Conservation (phyloP, 1,284 basidiomycete genomes). For the Pseudozyma hubeiensis region DNA sequence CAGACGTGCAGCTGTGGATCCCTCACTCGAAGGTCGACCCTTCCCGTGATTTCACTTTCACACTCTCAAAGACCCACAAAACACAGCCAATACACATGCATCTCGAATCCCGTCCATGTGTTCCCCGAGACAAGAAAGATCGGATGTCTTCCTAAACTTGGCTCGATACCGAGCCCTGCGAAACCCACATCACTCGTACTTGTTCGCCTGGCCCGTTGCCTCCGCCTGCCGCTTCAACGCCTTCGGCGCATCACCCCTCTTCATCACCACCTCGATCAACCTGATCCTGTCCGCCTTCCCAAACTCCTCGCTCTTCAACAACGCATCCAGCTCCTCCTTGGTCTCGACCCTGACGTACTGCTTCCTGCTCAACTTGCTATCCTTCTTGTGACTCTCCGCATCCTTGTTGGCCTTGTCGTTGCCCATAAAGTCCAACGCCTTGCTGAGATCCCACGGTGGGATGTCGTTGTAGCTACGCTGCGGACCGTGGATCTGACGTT, state of each 20-base stretch:
- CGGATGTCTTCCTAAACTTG: not conserved
- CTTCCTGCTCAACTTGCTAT: slow-evolving; percentile 72
- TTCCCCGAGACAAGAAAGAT: not conserved
- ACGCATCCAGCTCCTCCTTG: slow-evolving; percentile 75
- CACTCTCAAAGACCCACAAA: too few species aligned
- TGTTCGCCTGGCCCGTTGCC: slow-evolving; percentile 66
- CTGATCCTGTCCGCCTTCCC: slow-evolving; percentile 76
- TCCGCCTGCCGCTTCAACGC: slow-evolving; percentile 74
- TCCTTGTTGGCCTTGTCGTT: slow-evolving; percentile 2
- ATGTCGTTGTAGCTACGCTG: slow-evolving; percentile 68
- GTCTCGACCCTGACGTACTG: slow-evolving; percentile 77
- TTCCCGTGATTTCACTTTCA: too few species aligned
- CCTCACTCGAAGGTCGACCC: too few species aligned
- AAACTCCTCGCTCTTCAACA: slow-evolving; percentile 76
- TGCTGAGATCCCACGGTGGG: slow-evolving; percentile 47
- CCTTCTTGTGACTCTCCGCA: slow-evolving; percentile 67
- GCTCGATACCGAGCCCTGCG: too few species aligned
- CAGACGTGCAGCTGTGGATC: too few species aligned
- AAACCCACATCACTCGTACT: slow-evolving; percentile 26
- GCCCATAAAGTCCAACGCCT: slow-evolving; percentile 59
- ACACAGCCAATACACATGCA: too few species aligned
- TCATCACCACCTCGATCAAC: slow-evolving; percentile 83
- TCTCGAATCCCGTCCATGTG: not conserved
- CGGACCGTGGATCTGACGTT: slow-evolving; percentile 81
- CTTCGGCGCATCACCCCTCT: slow-evolving; percentile 78